phyloP scores from a whole-genome alignment of 164 flowering plant genomes.

The Magnolia sinica region DNA sequence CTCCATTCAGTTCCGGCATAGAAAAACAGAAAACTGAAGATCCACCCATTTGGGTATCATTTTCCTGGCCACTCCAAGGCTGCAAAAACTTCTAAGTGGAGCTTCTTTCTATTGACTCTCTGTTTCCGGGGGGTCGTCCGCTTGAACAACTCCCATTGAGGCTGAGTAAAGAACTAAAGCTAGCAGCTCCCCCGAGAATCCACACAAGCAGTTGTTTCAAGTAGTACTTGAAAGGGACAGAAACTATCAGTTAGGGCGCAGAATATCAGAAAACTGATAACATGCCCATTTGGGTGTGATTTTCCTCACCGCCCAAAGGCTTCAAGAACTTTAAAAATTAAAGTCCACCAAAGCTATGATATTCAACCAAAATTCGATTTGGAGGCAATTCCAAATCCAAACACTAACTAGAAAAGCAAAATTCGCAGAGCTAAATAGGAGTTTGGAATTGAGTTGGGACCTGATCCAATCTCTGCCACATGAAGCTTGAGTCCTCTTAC shows the following conservation, averaged over 20 bases:
- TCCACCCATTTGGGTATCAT: neutral
- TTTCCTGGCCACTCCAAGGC: neutral
- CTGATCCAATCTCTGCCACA: slow-evolving; percentile 32
- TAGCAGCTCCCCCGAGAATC: too few species aligned
- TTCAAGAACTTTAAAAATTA: neutral
- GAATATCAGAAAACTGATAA: too few species aligned
- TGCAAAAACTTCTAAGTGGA: too few species aligned
- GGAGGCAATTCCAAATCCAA: too few species aligned
- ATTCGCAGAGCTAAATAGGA: neutral
- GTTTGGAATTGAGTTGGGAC: neutral
- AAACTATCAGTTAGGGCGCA: too few species aligned
- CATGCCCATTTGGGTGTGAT: too few species aligned
- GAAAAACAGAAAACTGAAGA: neutral
- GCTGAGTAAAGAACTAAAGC: too few species aligned
- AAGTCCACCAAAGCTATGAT: neutral
- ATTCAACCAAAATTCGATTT: neutral
- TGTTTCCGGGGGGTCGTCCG: neutral
- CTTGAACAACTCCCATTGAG: neutral
- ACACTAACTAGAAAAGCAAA: neutral
- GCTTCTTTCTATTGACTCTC: too few species aligned
- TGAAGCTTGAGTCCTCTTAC: slow-evolving; percentile 41
- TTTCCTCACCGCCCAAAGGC: too few species aligned
- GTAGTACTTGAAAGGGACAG: too few species aligned
- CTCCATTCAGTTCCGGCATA: too few species aligned
- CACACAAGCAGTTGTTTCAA: too few species aligned